Conservation (phyloP, 352 stramenopile species). For the Globisporangium barbulae region DNA sequence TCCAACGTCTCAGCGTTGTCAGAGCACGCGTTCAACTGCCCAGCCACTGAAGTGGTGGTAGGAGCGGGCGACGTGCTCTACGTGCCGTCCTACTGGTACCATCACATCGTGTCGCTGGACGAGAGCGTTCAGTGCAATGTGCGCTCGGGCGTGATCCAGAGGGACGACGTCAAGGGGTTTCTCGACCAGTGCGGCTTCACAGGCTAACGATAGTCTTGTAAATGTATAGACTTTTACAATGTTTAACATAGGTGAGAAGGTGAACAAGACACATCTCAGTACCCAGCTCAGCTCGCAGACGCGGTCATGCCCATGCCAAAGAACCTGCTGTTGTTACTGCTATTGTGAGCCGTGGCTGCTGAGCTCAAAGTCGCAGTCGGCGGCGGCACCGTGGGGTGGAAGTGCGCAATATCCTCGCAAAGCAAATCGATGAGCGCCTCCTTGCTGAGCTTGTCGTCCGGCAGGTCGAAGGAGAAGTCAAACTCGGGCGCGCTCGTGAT, state of each 20-base stretch:
- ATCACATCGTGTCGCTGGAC: slow-evolving; percentile 94
- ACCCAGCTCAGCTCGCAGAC: slow-evolving; percentile 31
- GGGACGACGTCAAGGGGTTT: slow-evolving; percentile 33
- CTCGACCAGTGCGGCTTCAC: slow-evolving; percentile 38
- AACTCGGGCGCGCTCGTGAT: slow-evolving; percentile 35
- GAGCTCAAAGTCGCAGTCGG: slow-evolving; percentile 15
- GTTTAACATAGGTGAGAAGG: neutral
- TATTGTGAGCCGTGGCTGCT: slow-evolving; percentile 6
- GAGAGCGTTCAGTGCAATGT: slow-evolving; percentile 95
- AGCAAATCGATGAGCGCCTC: slow-evolving; percentile 55
- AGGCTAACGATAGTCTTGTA: neutral
- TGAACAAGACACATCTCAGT: neutral
- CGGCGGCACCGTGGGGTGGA: slow-evolving; percentile 30
- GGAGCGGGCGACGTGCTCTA: slow-evolving; percentile 93
- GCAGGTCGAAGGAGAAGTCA: slow-evolving; percentile 67
- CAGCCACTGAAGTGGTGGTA: slow-evolving; percentile 89
- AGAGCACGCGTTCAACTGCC: slow-evolving; percentile 41
- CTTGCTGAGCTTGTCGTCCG: slow-evolving; percentile 61
- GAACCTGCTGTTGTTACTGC: slow-evolving; percentile 25
- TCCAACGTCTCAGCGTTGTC: slow-evolving; percentile 42
- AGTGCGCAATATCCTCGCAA: slow-evolving; percentile 59
- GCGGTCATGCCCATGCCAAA: slow-evolving; percentile 56
- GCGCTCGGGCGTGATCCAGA: slow-evolving; percentile 47
- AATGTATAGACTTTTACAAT: neutral
- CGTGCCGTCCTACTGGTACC: slow-evolving; percentile 93